Conservation (phyloP, 176 grass and related monocot genomes). For the Echinochloa phyllopogon region DNA sequence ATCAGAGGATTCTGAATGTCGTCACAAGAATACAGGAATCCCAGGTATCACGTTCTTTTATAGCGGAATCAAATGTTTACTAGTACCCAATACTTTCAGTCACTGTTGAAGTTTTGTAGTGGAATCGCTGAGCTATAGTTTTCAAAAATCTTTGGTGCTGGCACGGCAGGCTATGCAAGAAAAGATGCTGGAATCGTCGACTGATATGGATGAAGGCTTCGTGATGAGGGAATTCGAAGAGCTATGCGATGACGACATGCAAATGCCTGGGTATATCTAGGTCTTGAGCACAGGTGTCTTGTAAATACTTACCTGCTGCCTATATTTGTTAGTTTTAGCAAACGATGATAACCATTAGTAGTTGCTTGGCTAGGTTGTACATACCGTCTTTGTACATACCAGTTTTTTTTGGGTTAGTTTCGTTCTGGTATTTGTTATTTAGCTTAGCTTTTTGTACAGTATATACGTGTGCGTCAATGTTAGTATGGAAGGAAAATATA, state of each 20-base stretch:
- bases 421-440: neutral
- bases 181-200: slow-evolving; percentile 56
- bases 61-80: neutral
- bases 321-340: slow-evolving; percentile 32
- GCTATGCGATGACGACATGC: slow-evolving; percentile 70
- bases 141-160: slow-evolving; percentile 10
- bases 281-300: slow-evolving; percentile 23
- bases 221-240: slow-evolving; percentile 81
- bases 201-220: slow-evolving; percentile 65
- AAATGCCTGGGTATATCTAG: slow-evolving; percentile 55
- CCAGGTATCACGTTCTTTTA: slow-evolving; percentile 55
- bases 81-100: neutral
- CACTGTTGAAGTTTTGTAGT: neutral
- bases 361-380: slow-evolving; percentile 17
- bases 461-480: neutral
- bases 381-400: slow-evolving; percentile 12
- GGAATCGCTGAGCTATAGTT: neutral
- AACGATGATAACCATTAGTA: slow-evolving; percentile 3
- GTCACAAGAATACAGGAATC: slow-evolving; percentile 92
- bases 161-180: slow-evolving; percentile 72
- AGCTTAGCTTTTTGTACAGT: slow-evolving; percentile 38
- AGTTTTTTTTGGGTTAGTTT: slow-evolving; percentile 21
- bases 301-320: slow-evolving; percentile 35
- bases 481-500: neutral
- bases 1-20: slow-evolving; percentile 74